These are phyloP conservation scores for Pythium dissimile DNA, from an alignment of 352 stramenopile species.

Conservation along the genomic window DNA sequence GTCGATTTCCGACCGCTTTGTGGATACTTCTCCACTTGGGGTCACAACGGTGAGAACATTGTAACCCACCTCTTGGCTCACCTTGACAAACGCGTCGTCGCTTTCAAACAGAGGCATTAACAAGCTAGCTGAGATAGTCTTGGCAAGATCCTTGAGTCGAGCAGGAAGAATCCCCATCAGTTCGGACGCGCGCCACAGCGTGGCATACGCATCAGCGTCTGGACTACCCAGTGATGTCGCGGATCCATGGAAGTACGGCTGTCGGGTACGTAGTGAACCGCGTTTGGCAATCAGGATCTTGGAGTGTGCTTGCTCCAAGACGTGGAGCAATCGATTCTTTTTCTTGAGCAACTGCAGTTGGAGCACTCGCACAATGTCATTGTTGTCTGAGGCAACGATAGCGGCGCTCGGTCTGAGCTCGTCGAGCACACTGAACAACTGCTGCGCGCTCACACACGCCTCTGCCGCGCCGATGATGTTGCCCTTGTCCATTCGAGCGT, in stretches of 20 bases:
- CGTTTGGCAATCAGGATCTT: constrained; percentile 41
- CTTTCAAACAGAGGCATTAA: constrained; percentile 48
- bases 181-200: constrained; percentile 62
- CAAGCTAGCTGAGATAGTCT: constrained; percentile 40
- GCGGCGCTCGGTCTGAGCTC: background rate
- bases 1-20: constrained; percentile 8
- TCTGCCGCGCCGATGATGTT: constrained; percentile 47
- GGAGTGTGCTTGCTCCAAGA: constrained; percentile 45
- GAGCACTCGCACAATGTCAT: constrained; percentile 39
- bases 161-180: constrained; percentile 37
- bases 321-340: constrained; percentile 45
- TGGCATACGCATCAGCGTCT: background rate
- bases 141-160: constrained; percentile 55
- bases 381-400: background rate
- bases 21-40: background rate
- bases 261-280: constrained; percentile 26
- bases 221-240: background rate
- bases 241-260: constrained; percentile 1
- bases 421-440: constrained; percentile 27
- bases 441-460: constrained; percentile 33
- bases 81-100: constrained; percentile 16
- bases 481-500: constrained; percentile 40
- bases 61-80: constrained; percentile 24
- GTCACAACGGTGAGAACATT: constrained; percentile 23
- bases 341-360: constrained; percentile 48